Evolutionary conservation across 306 rosid species (phyloP).

Genomic region (Aeschynomene evenia): DNA sequence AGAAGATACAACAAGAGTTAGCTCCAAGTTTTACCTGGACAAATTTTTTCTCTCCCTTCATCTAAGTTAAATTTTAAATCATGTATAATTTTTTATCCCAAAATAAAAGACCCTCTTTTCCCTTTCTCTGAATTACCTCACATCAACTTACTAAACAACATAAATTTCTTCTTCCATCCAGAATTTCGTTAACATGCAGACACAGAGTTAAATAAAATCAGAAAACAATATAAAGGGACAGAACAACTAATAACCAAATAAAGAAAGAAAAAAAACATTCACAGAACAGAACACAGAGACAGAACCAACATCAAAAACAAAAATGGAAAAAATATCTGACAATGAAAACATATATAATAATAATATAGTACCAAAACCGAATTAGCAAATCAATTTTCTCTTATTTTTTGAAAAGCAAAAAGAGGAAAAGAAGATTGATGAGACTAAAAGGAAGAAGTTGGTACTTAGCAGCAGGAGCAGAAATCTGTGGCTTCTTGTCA

Average conservation of each 20-base stretch:
- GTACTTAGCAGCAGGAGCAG: conserved; percentile 78
- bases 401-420: neutral
- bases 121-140: neutral
- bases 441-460: conserved; percentile 6
- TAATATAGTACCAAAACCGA: neutral
- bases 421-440: neutral
- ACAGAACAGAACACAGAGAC: no score
- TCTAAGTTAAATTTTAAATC: neutral
- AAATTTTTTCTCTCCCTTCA: neutral
- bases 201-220: neutral
- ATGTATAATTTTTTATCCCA: neutral
- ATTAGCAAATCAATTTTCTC: neutral
- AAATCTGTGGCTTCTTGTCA: conserved; percentile 68
- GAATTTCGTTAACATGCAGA: neutral
- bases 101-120: neutral
- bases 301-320: neutral
- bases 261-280: neutral
- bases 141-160: neutral
- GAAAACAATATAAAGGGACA: neutral
- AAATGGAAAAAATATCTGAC: neutral
- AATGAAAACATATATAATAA: neutral
- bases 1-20: neutral
- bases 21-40: neutral
- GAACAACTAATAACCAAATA: no score
- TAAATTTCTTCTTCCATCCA: conserved; percentile 2